Conservation (phyloP, 2,329 filamentous ascomycete genomes). For the Plenodomus lindquistii region DNA sequence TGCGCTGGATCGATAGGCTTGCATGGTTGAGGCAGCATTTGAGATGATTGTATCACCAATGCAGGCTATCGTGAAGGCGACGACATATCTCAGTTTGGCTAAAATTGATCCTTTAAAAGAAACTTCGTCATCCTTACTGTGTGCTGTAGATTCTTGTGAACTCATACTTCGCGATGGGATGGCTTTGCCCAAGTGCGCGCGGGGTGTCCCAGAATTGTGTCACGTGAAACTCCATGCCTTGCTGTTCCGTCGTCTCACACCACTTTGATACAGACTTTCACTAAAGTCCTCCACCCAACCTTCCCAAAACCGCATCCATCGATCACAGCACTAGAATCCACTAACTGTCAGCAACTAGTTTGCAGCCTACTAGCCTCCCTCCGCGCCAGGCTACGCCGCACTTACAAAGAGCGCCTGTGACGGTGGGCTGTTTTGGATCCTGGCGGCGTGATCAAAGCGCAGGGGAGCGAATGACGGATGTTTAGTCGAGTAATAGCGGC, state of each 20-base stretch:
- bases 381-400: slow-evolving; percentile 6
- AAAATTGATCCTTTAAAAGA: slow-evolving; percentile 6
- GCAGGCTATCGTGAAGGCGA: neutral
- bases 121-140: neutral
- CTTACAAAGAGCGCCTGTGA: neutral
- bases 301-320: slow-evolving; percentile 10
- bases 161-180: too few relatives aligned
- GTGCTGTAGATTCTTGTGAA: neutral
- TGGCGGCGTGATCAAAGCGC: slow-evolving; percentile 3
- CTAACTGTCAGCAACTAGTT: slow-evolving; percentile 11
- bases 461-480: too few relatives aligned
- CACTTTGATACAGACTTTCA: neutral
- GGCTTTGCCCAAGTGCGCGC: neutral
- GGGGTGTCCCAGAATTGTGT: neutral
- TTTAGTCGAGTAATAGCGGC: neutral
- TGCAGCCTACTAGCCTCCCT: slow-evolving; percentile 2
- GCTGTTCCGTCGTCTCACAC: neutral
- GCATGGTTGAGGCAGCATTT: neutral
- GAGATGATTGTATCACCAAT: neutral
- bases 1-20: neutral
- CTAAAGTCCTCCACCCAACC: neutral
- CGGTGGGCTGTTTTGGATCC: slow-evolving; percentile 1
- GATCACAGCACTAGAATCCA: slow-evolving; percentile 13
- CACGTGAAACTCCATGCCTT: neutral
- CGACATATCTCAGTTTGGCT: slow-evolving; percentile 8